Conservation (phyloP, 83 land plant genomes). For the Picea abies region DNA sequence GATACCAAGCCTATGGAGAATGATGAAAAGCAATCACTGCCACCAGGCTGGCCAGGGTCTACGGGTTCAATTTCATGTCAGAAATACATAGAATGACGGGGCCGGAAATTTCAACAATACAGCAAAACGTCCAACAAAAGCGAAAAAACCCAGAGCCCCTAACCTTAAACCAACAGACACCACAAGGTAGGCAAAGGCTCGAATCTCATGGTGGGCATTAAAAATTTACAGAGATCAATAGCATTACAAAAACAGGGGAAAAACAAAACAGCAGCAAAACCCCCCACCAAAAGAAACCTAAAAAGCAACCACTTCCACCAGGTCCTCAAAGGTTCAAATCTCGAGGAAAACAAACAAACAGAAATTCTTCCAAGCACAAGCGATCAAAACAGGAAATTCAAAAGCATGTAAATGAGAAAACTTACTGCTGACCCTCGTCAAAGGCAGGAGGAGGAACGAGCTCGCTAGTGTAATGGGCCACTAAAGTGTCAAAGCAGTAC, state of each 20-base stretch:
- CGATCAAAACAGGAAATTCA: not conserved
- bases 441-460: conserved; percentile 75
- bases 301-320: not conserved
- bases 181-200: not conserved
- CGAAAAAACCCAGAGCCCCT: too few species aligned
- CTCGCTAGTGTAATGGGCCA: conserved; percentile 89
- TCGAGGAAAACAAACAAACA: not conserved
- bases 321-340: not conserved
- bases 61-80: not conserved
- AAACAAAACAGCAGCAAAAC: not conserved
- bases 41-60: not conserved
- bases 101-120: too few species aligned
- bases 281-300: not conserved
- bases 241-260: too few species aligned
- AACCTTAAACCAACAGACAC: too few species aligned
- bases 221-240: too few species aligned
- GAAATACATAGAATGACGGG: too few species aligned
- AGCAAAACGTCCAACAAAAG: too few species aligned
- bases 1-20: not conserved
- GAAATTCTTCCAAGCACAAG: not conserved
- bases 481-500: conserved; percentile 94
- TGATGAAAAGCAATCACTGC: not conserved
- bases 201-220: not conserved
- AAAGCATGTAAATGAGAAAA: not conserved
- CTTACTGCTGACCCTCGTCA: conserved; percentile 86